Percentiles rank a stretch among this genome's conserved stretches.
These are phyloP conservation scores for Perkinsus olseni DNA, from an alignment of 169 alveolate species.

Conservation along the genomic window DNA sequence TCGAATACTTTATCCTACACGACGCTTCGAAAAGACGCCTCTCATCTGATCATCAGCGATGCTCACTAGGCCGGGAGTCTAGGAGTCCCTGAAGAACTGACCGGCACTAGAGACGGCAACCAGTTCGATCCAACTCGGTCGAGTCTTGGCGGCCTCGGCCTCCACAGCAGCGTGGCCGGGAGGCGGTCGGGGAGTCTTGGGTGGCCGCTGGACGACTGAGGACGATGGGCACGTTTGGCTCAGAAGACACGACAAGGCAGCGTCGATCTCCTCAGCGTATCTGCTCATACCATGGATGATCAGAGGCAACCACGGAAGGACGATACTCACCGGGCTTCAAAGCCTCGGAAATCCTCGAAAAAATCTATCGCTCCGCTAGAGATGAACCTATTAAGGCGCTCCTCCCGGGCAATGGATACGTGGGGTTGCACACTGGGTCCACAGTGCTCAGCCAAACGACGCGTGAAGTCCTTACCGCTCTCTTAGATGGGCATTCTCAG, in stretches of 20 bases:
- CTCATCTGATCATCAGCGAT: neutral
- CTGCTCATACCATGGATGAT: neutral
- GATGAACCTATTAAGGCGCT: neutral
- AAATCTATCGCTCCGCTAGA: neutral
- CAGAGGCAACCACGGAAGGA: neutral
- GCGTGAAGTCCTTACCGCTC: neutral
- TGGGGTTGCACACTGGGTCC: too few relatives aligned
- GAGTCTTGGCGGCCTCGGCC: neutral
- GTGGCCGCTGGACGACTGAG: neutral
- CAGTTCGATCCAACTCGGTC: neutral
- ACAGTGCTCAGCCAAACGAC: too few relatives aligned
- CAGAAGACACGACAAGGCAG: neutral
- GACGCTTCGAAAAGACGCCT: neutral
- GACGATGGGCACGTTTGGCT: neutral
- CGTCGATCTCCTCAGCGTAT: neutral
- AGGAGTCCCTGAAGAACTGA: neutral
- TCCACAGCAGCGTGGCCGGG: neutral
- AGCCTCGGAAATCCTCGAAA: neutral
- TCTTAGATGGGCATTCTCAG: neutral
- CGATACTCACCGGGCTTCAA: neutral
- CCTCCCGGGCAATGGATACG: too few relatives aligned
- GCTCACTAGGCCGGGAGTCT: neutral
- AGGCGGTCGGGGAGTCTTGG: neutral
- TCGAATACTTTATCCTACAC: neutral
- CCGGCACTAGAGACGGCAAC: neutral